Percentiles rank a stretch among this genome's conserved stretches.
Conservation (phyloP, 2,329 filamentous ascomycete species). For the Plenodomus tracheiphilus region DNA sequence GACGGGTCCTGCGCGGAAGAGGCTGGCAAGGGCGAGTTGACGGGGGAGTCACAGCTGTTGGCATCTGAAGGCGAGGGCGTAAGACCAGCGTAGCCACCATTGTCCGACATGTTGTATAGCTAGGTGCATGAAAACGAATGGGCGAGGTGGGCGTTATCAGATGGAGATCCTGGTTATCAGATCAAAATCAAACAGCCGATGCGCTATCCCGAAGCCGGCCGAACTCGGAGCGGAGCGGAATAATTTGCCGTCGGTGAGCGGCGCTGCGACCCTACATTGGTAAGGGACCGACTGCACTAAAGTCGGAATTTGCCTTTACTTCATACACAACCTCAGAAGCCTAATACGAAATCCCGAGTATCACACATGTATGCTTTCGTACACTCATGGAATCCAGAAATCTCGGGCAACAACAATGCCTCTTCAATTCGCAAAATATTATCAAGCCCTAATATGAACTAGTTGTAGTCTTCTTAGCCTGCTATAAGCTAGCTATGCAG, state of each 20-base stretch:
- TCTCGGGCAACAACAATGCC: too few species aligned
- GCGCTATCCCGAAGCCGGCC: conserved; percentile 13
- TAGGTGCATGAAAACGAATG: conserved; percentile 13
- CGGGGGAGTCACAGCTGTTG: conserved; percentile 16
- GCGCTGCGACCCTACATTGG: neutral
- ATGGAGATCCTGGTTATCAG: conserved; percentile 30
- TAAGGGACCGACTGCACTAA: too few species aligned
- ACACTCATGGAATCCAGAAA: too few species aligned
- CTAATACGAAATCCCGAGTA: too few species aligned
- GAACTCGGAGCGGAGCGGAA: conserved; percentile 21
- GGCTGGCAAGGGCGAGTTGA: conserved; percentile 12
- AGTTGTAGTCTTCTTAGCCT: too few species aligned
- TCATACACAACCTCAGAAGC: too few species aligned
- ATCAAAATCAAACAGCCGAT: conserved; percentile 21
- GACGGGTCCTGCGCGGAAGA: conserved; percentile 2
- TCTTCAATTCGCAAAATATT: too few species aligned
- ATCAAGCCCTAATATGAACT: too few species aligned
- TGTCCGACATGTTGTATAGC: conserved; percentile 22
- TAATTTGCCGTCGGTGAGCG: neutral
- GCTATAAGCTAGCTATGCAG: too few species aligned
- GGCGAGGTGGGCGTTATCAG: conserved; percentile 18
- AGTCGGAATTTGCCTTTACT: too few species aligned
- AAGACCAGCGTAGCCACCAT: conserved; percentile 14
- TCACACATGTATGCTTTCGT: too few species aligned
- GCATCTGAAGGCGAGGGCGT: conserved; percentile 10